A percentile compares a stretch with the other conserved stretches of the same genome.
phyloP scores from a whole-genome alignment of 148 eudicot species.

The Rhododendron henanense region DNA sequence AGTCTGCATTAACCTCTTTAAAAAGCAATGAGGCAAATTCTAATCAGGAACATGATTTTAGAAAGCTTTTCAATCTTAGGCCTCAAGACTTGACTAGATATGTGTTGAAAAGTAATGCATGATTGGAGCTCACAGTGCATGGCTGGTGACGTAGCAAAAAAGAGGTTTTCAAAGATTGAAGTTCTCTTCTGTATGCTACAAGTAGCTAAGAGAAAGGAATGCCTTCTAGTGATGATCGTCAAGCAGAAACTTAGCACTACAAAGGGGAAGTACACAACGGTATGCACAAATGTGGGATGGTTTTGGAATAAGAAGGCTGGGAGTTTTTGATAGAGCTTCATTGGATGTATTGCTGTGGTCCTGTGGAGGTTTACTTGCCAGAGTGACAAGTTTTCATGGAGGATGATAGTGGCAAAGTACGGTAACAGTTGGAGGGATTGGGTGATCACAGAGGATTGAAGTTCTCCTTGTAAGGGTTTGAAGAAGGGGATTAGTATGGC shows the following conservation, averaged over 20 bases:
- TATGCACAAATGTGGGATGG: not conserved
- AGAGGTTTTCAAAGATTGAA: too few species aligned
- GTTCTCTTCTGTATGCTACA: not conserved
- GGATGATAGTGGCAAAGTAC: not conserved
- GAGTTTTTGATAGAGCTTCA: not conserved
- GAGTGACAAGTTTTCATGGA: not conserved
- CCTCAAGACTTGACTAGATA: not conserved
- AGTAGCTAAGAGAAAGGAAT: conserved; percentile 2
- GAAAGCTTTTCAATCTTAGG: not conserved
- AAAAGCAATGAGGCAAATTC: not conserved
- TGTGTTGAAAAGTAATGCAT: not conserved
- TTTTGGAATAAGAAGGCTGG: not conserved
- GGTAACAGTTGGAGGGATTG: not conserved
- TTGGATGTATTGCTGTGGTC: not conserved
- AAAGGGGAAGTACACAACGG: not conserved
- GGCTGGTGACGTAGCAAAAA: not conserved
- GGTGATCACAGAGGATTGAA: not conserved
- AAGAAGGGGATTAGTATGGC: not conserved
- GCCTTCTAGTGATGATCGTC: not conserved
- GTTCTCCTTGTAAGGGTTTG: not conserved
- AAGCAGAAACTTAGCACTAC: not conserved
- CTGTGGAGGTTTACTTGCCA: not conserved
- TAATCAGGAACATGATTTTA: not conserved
- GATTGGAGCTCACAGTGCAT: not conserved
- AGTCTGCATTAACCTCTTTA: not conserved